Evolutionary conservation across 139 green algal genomes (phyloP), one percentile per base, ranked within the genome.

Genomic region (Chlamydomonas incerta): DNA sequence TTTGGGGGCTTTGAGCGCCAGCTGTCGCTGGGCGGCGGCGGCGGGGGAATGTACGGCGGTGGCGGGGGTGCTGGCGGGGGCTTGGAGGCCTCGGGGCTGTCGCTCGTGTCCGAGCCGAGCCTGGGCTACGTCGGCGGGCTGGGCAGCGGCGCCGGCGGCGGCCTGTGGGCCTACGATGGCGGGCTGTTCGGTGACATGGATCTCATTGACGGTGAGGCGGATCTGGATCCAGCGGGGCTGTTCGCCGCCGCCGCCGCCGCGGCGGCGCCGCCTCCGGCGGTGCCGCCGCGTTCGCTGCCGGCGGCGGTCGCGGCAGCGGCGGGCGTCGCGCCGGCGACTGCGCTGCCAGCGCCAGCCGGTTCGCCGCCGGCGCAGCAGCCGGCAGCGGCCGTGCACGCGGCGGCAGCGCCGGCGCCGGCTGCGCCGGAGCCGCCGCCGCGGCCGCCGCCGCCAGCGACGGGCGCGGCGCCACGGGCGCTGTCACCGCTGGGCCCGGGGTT

Each of bases 151-250:
- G 37, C 41, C 18, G 67, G 67, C 63, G 77, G 79, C 79, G 31
- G 31, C 1, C 23, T 60, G 46, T 68, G 65, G 66, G 20, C 5
- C 13, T 73, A 85, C 46, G 79, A 75, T 47, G 66, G 55, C 50
- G 79, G 79, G 1, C n/a, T 85, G 79, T 85, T 76, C 66, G 79
- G 28, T 24, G 17, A 83, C 46, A 85, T 85, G 79, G 79, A 74
- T 55, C 41, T 50, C 41, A 50, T 50, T 50, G 41, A 50, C 41
- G 8, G 41, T 8, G 69, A 85, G 47, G 76, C 47, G 11, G 67
- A 85, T 9, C 63, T 85, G 65, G 65, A 76, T 24, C 31, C 46
- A 24, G 41, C 8, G 6, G 79, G 60, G 15, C 50, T 76, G 66
- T 75, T 33, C 46, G 66, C 4, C 0, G 9, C 79, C 3, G 21